A percentile compares a stretch with the other conserved stretches of the same genome.
Conservation (phyloP, 345 rosid species). For the Mangifera indica region DNA sequence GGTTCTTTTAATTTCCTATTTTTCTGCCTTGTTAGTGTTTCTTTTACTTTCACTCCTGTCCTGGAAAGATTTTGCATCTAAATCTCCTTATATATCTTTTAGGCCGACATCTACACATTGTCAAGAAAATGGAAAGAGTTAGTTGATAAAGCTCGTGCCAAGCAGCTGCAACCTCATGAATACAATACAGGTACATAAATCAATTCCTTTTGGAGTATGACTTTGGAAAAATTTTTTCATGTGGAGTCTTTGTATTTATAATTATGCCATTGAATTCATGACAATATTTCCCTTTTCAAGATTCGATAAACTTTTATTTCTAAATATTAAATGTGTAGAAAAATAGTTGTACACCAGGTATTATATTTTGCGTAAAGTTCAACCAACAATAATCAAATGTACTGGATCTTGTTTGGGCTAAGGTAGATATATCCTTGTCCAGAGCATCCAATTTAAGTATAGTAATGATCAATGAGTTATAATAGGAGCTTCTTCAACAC, state of each 20-base stretch:
- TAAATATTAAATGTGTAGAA: neutral
- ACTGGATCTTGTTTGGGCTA: neutral
- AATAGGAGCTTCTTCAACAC: neutral
- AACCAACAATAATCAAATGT: neutral
- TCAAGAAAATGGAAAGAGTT: slow-evolving; percentile 98
- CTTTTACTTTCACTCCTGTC: neutral
- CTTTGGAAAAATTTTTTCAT: neutral
- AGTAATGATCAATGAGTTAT: neutral
- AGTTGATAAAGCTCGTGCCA: slow-evolving; percentile 91
- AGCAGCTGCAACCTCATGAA: slow-evolving; percentile 93
- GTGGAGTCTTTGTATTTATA: neutral
- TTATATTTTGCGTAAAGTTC: slow-evolving; percentile 7
- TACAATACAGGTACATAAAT: slow-evolving; percentile 64
- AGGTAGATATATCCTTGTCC: neutral
- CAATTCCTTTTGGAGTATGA: neutral
- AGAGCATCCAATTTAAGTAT: neutral
- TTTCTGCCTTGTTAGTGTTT: neutral
- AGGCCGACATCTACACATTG: slow-evolving; percentile 90
- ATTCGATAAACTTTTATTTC: neutral
- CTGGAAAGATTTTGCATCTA: neutral
- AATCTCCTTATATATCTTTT: slow-evolving; percentile 14
- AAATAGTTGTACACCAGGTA: neutral
- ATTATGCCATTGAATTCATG: neutral
- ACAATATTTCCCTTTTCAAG: neutral
- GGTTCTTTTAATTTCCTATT: slow-evolving; percentile 39